Evolutionary conservation across 106 monocot species (phyloP), one percentile per base, ranked within the genome.

Genomic region (Agapanthus africanus): DNA sequence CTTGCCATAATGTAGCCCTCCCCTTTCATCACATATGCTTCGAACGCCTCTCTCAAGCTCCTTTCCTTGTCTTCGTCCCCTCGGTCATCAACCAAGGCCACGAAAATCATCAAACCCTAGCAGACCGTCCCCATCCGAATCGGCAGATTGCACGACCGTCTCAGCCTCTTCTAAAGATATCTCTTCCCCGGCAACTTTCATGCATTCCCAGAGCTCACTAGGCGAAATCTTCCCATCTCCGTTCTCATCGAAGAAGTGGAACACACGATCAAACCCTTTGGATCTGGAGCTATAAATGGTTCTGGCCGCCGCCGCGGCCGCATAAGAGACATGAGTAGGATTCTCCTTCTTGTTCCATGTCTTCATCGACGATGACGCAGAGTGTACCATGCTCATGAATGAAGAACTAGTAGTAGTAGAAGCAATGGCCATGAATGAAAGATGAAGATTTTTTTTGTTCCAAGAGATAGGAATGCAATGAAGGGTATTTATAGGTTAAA

Each of bases 41-140:
- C 31, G 28, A 88, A 88, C 1, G 88, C 88, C 64, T 81, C 76
- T 41, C 70, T 49, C 46, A 87, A 40, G 40, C 44, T 71, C 62
- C 59, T 57, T 16, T 16, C 44, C 65, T 57, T 56, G 56, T 74
- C 74, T 30, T 81, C 80, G 54, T 78, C 87, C 13, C 27, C 73
- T 31, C 73, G 63, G 0, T 7, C 63, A 0, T 66, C 72, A 10
- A 83, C 68, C 71, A 87, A 41, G 51, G 21, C 37, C 39, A 75
- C 51, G 51, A 88, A n/a, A 84, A 36, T 88, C 88, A 0, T 73
- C 88, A 9, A 59, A 72, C 0, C 66, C 62, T 7, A 84, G 68
- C 37, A 73, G 54, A 14, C 88, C 88, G 40, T 84, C 87, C 0
- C 81, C 87, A 44, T 87, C 83, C 10, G 83, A 80, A 59, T 87